Evolutionary conservation across 2,329 filamentous ascomycete genomes (phyloP).

Genomic region (Coniella vitis): DNA sequence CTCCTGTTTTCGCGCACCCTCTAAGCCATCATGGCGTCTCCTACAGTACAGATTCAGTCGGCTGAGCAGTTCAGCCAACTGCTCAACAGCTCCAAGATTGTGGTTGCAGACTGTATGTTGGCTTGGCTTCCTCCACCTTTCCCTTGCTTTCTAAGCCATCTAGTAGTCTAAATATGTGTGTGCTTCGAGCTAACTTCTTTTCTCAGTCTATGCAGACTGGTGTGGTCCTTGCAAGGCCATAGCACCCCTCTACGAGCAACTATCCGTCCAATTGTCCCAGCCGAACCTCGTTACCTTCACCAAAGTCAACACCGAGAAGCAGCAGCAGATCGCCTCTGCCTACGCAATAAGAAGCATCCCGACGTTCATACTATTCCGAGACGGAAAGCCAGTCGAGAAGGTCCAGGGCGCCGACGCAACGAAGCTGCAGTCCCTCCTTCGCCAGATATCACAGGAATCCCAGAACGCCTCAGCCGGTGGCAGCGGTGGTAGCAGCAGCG

Average conservation of each 20-base stretch:
- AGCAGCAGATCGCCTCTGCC: constrained; percentile 64
- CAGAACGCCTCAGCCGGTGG: constrained; percentile 42
- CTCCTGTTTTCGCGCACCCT: neutral
- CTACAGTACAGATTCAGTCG: constrained; percentile 33
- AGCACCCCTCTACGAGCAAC: constrained; percentile 72
- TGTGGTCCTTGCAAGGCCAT: constrained; percentile 80
- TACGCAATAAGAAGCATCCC: constrained; percentile 75
- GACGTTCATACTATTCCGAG: constrained; percentile 85
- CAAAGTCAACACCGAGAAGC: constrained; percentile 77
- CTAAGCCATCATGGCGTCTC: constrained; percentile 21
- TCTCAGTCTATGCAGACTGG: constrained; percentile 78
- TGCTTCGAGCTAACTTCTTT: constrained; percentile 6
- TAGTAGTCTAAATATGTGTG: too few relatives aligned
- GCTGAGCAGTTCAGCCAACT: constrained; percentile 59
- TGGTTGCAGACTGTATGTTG: constrained; percentile 81
- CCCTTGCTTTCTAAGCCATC: too few relatives aligned
- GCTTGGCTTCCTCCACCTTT: constrained; percentile 1
- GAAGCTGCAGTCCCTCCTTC: constrained; percentile 63
- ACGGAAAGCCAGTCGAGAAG: constrained; percentile 59
- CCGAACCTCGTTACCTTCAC: constrained; percentile 72
- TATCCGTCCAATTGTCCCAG: constrained; percentile 64
- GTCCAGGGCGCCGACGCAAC: constrained; percentile 68
- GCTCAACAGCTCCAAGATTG: constrained; percentile 66
- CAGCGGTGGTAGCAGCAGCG: constrained; percentile 33
- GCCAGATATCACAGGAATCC: constrained; percentile 64